phyloP scores from a whole-genome alignment of 148 eudicot genomes.

The Chenopodium quinoa region DNA sequence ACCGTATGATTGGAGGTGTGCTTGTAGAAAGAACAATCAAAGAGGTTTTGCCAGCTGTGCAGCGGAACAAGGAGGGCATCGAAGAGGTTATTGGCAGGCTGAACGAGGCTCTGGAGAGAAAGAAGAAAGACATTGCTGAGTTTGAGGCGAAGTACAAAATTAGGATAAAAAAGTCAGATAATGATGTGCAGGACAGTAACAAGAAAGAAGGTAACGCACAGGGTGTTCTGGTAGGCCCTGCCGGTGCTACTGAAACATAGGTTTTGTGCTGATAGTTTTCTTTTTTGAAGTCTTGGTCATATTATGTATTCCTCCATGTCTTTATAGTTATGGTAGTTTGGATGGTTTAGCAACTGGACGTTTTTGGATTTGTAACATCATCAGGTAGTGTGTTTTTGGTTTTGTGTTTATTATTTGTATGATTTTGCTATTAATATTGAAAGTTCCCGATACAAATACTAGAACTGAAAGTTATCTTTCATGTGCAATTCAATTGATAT shows the following conservation, averaged over 20 bases:
- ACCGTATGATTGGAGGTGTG: slow-evolving; percentile 91
- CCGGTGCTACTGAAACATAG: slow-evolving; percentile 47
- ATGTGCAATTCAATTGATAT: too few relatives aligned
- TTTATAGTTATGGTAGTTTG: background rate
- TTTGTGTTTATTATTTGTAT: background rate
- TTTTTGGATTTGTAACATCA: background rate
- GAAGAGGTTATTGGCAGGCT: slow-evolving; percentile 83
- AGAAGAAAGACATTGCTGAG: slow-evolving; percentile 78
- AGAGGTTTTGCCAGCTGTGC: slow-evolving; percentile 91
- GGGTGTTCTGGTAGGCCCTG: slow-evolving; percentile 94
- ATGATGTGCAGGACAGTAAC: slow-evolving; percentile 49
- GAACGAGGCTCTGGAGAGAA: slow-evolving; percentile 67
- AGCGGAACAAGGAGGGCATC: slow-evolving; percentile 78
- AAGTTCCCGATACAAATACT: too few relatives aligned
- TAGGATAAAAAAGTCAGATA: slow-evolving; percentile 64
- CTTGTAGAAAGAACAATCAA: slow-evolving; percentile 86
- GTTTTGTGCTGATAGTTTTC: background rate
- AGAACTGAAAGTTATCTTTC: too few relatives aligned
- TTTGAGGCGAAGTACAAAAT: slow-evolving; percentile 84
- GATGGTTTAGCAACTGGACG: background rate
- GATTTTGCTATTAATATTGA: too few relatives aligned
- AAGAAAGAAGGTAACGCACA: slow-evolving; percentile 85
- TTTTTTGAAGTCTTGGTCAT: background rate
- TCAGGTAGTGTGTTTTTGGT: background rate
- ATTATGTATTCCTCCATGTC: background rate